phyloP scores from a whole-genome alignment of 805 yeast genomes.

The Sungouiozyma intestinalis region DNA sequence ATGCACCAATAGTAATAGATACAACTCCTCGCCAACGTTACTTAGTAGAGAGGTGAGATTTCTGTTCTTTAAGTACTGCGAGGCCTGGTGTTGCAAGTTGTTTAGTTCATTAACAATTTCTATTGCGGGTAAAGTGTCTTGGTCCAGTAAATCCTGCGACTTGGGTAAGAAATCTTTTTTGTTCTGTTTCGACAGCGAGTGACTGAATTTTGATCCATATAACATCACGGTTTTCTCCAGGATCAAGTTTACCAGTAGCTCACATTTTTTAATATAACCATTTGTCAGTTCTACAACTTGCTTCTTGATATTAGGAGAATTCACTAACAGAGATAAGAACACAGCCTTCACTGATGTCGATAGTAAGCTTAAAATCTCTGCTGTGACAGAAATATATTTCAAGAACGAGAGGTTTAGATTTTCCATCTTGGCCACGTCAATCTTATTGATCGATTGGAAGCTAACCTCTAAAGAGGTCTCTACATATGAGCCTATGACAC shows the following conservation, averaged over 20 bases:
- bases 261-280: slow-evolving; percentile 47
- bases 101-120: slow-evolving; percentile 45
- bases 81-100: slow-evolving; percentile 25
- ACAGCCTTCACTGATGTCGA: slow-evolving; percentile 67
- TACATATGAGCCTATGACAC: slow-evolving; percentile 63
- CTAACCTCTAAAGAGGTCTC: slow-evolving; percentile 68
- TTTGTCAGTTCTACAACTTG: slow-evolving; percentile 55
- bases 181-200: slow-evolving; percentile 54
- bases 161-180: slow-evolving; percentile 55
- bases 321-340: slow-evolving; percentile 62
- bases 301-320: slow-evolving; percentile 45
- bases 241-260: slow-evolving; percentile 54
- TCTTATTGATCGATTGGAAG: slow-evolving; percentile 36
- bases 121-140: slow-evolving; percentile 65
- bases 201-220: slow-evolving; percentile 39
- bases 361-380: slow-evolving; percentile 52
- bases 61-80: slow-evolving; percentile 31
- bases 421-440: slow-evolving; percentile 22
- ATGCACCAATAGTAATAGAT: slow-evolving; percentile 55
- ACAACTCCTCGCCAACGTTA: slow-evolving; percentile 48
- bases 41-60: slow-evolving; percentile 43
- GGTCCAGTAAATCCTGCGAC: slow-evolving; percentile 36
- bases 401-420: slow-evolving; percentile 39
- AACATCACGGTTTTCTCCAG: slow-evolving; percentile 48
- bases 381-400: slow-evolving; percentile 39